A percentile compares a stretch with the other conserved stretches of the same genome.
phyloP scores from a whole-genome alignment of 192 early-diverging fungal genomes.

The Coemansia sp. region DNA sequence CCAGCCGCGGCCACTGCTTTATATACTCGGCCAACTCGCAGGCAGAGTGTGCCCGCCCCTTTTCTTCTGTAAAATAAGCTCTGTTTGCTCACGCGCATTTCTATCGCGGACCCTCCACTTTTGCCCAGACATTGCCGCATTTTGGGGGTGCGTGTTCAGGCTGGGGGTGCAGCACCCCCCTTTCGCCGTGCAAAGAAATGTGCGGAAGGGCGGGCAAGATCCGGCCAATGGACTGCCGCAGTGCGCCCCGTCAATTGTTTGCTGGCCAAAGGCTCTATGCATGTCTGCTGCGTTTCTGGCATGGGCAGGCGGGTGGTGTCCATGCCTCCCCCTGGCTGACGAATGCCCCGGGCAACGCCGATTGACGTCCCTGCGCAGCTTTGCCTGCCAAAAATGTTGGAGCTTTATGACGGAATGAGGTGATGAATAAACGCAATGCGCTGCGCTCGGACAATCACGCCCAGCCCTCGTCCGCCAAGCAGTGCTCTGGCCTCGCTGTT shows the following conservation, averaged over 20 bases:
- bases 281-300: slow-evolving; percentile 1
- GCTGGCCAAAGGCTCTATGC: neutral
- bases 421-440: neutral
- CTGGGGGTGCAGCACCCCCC: slow-evolving; percentile 6
- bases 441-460: neutral
- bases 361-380: neutral
- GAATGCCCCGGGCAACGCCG: neutral
- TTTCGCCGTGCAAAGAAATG: slow-evolving; percentile 4
- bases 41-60: neutral
- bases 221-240: slow-evolving; percentile 4
- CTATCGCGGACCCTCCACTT: slow-evolving; percentile 1
- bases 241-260: slow-evolving; percentile 6
- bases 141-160: slow-evolving; percentile 4
- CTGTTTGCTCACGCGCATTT: slow-evolving; percentile 17
- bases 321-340: too few species aligned
- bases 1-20: neutral
- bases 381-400: neutral
- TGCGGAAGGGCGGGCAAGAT: neutral
- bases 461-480: neutral
- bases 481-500: neutral
- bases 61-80: slow-evolving; percentile 14
- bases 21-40: neutral
- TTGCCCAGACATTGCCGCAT: neutral
- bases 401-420: neutral
- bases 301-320: neutral